Evolutionary conservation across 768 basidiomycete genomes (phyloP).

Genomic region (Hericium coralloides): DNA sequence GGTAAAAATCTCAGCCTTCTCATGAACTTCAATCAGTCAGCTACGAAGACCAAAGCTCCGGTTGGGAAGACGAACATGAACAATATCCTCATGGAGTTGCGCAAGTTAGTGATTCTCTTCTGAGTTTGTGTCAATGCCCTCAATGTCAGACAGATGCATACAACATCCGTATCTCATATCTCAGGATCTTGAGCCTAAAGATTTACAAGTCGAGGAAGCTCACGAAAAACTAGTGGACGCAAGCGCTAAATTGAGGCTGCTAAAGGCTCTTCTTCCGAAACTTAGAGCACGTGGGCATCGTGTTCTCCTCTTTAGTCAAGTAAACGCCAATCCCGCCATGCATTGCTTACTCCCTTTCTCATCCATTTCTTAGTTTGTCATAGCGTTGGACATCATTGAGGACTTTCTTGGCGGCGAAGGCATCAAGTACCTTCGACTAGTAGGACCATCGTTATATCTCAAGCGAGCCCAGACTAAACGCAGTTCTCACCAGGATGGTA

Average conservation of each 20-base stretch:
- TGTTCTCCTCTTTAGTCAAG: conserved; percentile 88
- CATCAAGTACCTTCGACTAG: conserved; percentile 70
- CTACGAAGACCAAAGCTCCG: conserved; percentile 18
- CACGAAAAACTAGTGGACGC: conserved; percentile 78
- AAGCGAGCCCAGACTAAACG: no score
- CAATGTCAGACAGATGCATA: conserved; percentile 47
- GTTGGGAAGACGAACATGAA: conserved; percentile 51
- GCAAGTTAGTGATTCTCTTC: conserved; percentile 47
- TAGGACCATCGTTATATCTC: conserved; percentile 24
- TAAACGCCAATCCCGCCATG: conserved; percentile 22
- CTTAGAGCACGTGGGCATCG: conserved; percentile 81
- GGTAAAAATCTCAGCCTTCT: conserved; percentile 66
- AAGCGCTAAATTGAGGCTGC: conserved; percentile 76
- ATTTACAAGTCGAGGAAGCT: conserved; percentile 43
- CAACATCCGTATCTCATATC: conserved; percentile 90
- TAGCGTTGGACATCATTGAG: conserved; percentile 80
- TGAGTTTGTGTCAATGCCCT: not conserved
- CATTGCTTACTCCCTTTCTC: not conserved
- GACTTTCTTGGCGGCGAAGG: conserved; percentile 83
- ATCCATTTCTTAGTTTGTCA: conserved; percentile 54
- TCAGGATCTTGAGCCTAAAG: conserved; percentile 68
- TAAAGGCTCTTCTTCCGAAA: conserved; percentile 73
- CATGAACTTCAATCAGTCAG: conserved; percentile 44
- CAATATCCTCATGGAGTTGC: conserved; percentile 81
- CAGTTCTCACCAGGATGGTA: conserved; percentile 59